A percentile compares a stretch with the other conserved stretches of the same genome.
Conservation (phyloP, 2,329 filamentous ascomycete species). For the Cercospora zeina region DNA sequence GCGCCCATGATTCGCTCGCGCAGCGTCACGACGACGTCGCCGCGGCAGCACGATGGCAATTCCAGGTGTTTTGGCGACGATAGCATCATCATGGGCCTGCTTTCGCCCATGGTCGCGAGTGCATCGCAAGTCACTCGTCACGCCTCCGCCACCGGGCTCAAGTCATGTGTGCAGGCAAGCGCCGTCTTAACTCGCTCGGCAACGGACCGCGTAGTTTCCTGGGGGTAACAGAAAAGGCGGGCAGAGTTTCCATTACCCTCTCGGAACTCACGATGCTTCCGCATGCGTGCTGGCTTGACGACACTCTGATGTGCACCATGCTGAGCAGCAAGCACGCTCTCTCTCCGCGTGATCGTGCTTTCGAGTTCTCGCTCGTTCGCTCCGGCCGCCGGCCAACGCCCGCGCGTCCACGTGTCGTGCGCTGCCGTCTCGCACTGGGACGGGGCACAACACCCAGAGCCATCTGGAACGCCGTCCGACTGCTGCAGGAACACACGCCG, state of each 20-base stretch:
- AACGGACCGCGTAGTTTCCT: slow-evolving; percentile 19
- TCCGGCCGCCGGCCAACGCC: neutral
- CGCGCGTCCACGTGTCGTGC: slow-evolving; percentile 1
- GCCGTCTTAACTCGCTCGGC: slow-evolving; percentile 21
- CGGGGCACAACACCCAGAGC: too few relatives aligned
- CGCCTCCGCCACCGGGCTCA: slow-evolving; percentile 19
- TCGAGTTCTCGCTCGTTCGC: neutral
- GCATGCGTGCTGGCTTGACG: slow-evolving; percentile 5
- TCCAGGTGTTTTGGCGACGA: slow-evolving; percentile 25
- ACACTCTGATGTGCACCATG: slow-evolving; percentile 13
- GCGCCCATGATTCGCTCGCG: slow-evolving; percentile 4
- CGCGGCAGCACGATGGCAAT: neutral
- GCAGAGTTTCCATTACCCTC: slow-evolving; percentile 15
- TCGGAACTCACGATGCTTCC: slow-evolving; percentile 10
- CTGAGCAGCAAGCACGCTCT: slow-evolving; percentile 10
- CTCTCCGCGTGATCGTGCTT: slow-evolving; percentile 12
- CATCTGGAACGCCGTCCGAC: neutral
- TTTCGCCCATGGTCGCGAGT: slow-evolving; percentile 15
- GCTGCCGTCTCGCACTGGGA: neutral
- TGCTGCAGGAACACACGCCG: slow-evolving; percentile 14
- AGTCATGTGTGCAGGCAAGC: slow-evolving; percentile 23
- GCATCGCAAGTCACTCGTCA: slow-evolving; percentile 1
- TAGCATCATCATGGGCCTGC: slow-evolving; percentile 27
- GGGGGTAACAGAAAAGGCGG: neutral
- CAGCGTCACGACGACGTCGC: neutral